A percentile compares a stretch with the other conserved stretches of the same genome.
These are phyloP conservation scores for Monosporascus sp. DNA, from an alignment of 2,329 filamentous ascomycete species.

Conservation along the genomic window DNA sequence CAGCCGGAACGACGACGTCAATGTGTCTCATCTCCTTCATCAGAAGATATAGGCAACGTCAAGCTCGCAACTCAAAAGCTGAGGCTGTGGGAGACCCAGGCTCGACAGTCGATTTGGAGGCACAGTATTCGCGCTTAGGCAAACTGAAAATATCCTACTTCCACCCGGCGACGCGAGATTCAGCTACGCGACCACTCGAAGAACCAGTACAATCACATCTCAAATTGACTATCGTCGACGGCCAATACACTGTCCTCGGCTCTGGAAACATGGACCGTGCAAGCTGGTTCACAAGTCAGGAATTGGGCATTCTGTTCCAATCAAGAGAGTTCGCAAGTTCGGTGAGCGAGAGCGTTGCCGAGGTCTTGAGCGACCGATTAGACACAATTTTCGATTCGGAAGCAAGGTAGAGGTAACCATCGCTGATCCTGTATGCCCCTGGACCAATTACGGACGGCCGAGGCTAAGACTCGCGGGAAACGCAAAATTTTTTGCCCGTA, in stretches of 20 bases:
- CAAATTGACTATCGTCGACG: conserved; percentile 72
- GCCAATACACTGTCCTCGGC: conserved; percentile 62
- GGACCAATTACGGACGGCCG: not conserved
- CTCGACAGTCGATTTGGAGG: conserved; percentile 35
- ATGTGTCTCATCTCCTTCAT: conserved; percentile 58
- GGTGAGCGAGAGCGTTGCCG: conserved; percentile 26
- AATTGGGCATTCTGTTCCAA: conserved; percentile 63
- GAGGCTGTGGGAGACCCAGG: conserved; percentile 9
- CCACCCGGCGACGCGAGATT: conserved; percentile 23
- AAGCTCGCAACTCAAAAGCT: conserved; percentile 16
- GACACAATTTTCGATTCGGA: conserved; percentile 21
- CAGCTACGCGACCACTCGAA: conserved; percentile 21
- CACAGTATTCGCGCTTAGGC: conserved; percentile 38
- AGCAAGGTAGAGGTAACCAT: not conserved
- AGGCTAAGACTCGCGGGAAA: not conserved
- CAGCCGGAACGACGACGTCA: conserved; percentile 68
- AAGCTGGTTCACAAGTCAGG: conserved; percentile 83
- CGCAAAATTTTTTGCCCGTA: not conserved
- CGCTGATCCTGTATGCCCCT: not conserved
- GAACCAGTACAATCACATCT: conserved; percentile 72
- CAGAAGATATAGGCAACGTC: conserved; percentile 42
- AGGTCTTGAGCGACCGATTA: conserved; percentile 30
- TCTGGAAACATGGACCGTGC: conserved; percentile 83
- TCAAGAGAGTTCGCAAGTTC: conserved; percentile 26
- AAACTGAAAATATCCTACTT: conserved; percentile 57